Evolutionary conservation across 148 eudicot genomes (phyloP).

Genomic region (Spergularia bocconei): DNA sequence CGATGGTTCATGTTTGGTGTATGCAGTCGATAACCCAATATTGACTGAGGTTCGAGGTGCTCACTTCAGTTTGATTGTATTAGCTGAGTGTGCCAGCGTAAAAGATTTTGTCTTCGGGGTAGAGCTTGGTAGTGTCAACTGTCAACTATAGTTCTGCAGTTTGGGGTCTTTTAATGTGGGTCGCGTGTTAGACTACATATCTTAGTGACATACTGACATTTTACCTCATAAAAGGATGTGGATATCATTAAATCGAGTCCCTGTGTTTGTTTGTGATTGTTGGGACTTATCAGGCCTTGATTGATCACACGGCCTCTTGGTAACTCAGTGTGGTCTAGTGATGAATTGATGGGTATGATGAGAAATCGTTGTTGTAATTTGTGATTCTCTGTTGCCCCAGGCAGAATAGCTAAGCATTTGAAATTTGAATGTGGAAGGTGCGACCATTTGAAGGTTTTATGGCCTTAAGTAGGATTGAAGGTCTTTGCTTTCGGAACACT

Average conservation of each 20-base stretch:
- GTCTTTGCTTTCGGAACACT: not conserved
- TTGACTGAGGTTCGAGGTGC: not conserved
- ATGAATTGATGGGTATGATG: not conserved
- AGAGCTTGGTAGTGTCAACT: not conserved
- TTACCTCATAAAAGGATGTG: not conserved
- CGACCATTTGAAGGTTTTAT: not conserved
- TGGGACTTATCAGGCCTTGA: not conserved
- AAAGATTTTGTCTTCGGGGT: too few species aligned
- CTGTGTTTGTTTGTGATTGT: not conserved
- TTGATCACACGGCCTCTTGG: not conserved
- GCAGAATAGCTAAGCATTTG: not conserved
- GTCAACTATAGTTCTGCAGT: not conserved
- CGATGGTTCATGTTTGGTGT: not conserved
- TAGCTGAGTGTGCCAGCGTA: not conserved
- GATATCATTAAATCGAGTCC: not conserved
- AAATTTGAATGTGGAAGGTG: slow-evolving; percentile 4
- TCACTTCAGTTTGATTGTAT: not conserved
- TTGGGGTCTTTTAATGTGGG: not conserved
- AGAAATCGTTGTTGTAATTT: too few species aligned
- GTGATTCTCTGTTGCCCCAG: not conserved
- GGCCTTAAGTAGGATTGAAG: not conserved
- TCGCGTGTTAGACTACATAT: not conserved
- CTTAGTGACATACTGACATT: not conserved
- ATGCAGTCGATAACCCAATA: not conserved
- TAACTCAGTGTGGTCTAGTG: not conserved